Evolutionary conservation across 2,329 filamentous ascomycete genomes (phyloP).

Genomic region (Truncatella angustata): DNA sequence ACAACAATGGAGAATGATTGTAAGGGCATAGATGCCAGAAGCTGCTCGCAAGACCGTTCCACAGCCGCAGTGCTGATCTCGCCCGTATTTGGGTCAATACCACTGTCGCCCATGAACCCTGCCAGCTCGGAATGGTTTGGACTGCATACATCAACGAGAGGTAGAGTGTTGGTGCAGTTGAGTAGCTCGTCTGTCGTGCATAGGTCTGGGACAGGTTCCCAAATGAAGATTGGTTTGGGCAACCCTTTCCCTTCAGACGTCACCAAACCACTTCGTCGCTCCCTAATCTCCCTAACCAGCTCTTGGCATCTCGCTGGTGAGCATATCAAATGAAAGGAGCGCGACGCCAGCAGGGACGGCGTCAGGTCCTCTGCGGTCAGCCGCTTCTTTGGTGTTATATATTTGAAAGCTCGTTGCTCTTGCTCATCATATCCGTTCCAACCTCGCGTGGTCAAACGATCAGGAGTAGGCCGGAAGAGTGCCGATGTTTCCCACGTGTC

Average conservation of each 20-base stretch:
- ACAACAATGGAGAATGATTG: slow-evolving; percentile 67
- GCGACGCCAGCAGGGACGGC: slow-evolving; percentile 64
- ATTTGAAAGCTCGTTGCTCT: slow-evolving; percentile 75
- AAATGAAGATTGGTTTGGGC: slow-evolving; percentile 73
- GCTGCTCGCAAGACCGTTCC: slow-evolving; percentile 60
- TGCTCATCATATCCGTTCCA: slow-evolving; percentile 87
- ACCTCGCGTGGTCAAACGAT: slow-evolving; percentile 78
- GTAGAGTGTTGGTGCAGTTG: slow-evolving; percentile 62
- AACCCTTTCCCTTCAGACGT: slow-evolving; percentile 20
- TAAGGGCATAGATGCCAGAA: slow-evolving; percentile 63
- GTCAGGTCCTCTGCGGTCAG: slow-evolving; percentile 72
- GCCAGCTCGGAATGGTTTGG: slow-evolving; percentile 92
- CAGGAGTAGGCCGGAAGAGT: slow-evolving; percentile 62
- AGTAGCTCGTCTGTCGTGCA: slow-evolving; percentile 70
- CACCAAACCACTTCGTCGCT: slow-evolving; percentile 45
- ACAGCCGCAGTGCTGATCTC: slow-evolving; percentile 50
- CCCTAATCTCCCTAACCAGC: slow-evolving; percentile 69
- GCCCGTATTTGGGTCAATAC: slow-evolving; percentile 53
- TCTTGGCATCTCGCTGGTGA: slow-evolving; percentile 73
- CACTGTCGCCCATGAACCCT: slow-evolving; percentile 70
- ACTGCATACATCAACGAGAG: slow-evolving; percentile 61
- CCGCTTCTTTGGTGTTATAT: slow-evolving; percentile 81
- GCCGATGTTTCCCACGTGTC: slow-evolving; percentile 74
- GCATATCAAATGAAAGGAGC: slow-evolving; percentile 86
- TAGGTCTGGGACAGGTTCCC: slow-evolving; percentile 92